Percentiles rank a stretch among this genome's conserved stretches.
Evolutionary conservation across 495 filamentous ascomycete species (phyloP).

Genomic region (Glonium stellatum): DNA sequence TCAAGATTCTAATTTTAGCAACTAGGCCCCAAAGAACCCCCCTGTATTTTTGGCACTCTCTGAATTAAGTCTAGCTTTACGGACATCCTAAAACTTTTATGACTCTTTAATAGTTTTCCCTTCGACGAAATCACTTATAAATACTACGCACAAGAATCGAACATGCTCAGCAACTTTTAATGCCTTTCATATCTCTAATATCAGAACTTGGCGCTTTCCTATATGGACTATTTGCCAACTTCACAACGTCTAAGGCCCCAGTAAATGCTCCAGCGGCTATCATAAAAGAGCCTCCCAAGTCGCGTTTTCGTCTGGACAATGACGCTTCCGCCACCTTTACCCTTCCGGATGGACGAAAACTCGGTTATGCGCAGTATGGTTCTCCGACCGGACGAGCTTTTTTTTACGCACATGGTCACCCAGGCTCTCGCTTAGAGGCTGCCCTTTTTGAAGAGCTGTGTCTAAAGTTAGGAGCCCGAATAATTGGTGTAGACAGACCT

Average conservation of each 20-base stretch:
- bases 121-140: not conserved
- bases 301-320: not conserved
- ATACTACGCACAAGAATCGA: not conserved
- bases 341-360: conserved; percentile 21
- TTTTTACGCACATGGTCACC: conserved; percentile 13
- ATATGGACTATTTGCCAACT: not conserved
- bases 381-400: conserved; percentile 11
- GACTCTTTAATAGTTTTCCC: too few relatives aligned
- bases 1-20: too few relatives aligned
- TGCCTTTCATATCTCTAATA: not conserved
- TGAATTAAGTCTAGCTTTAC: too few relatives aligned
- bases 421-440: conserved; percentile 18
- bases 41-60: too few relatives aligned
- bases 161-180: not conserved
- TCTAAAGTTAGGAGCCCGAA: conserved; percentile 4
- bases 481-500: conserved; percentile 14
- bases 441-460: conserved; percentile 7
- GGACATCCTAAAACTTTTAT: too few relatives aligned
- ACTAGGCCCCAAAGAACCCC: too few relatives aligned
- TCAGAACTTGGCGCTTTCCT: not conserved
- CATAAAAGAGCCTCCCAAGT: not conserved
- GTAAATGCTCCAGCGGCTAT: not conserved
- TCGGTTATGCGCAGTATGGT: conserved; percentile 20
- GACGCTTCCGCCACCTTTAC: conserved; percentile 9
- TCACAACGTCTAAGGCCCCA: not conserved